phyloP scores from a whole-genome alignment of 164 flowering plant genomes.

The Buxus sempervirens region DNA sequence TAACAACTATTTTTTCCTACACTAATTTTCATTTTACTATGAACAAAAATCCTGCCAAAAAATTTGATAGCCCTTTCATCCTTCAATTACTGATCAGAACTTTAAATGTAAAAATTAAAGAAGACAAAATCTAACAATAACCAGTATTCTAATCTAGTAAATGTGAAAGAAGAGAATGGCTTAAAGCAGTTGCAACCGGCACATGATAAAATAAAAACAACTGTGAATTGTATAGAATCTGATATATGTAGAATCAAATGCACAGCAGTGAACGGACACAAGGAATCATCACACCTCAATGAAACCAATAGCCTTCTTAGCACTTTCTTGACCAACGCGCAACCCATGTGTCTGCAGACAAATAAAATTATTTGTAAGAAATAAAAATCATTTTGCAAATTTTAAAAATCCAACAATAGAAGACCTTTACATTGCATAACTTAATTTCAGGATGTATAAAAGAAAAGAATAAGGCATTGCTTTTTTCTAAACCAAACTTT shows the following conservation, averaged over 20 bases:
- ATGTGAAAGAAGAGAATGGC: neutral
- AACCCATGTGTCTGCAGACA: conserved; percentile 80
- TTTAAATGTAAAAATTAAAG: neutral
- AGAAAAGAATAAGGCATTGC: neutral
- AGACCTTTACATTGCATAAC: neutral
- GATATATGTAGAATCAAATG: neutral
- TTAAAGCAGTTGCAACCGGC: neutral
- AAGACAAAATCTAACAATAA: too few relatives aligned
- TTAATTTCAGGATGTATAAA: neutral
- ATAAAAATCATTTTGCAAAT: neutral
- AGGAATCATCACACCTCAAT: conserved; percentile 59
- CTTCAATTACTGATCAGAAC: too few relatives aligned
- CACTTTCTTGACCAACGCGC: conserved; percentile 67
- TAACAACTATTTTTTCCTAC: neutral
- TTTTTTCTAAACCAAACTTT: neutral
- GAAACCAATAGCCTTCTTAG: conserved; percentile 82
- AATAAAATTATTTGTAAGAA: conserved; percentile 2
- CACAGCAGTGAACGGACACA: neutral
- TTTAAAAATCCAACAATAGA: neutral
- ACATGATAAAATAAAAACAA: neutral
- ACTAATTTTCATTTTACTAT: too few relatives aligned
- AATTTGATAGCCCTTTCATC: neutral
- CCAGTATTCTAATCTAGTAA: neutral
- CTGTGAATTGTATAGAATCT: neutral
- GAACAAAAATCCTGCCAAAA: neutral